Percentiles rank a stretch among this genome's conserved stretches.
Conservation (phyloP, 768 basidiomycete species). For the Exsudoporus frostii region DNA sequence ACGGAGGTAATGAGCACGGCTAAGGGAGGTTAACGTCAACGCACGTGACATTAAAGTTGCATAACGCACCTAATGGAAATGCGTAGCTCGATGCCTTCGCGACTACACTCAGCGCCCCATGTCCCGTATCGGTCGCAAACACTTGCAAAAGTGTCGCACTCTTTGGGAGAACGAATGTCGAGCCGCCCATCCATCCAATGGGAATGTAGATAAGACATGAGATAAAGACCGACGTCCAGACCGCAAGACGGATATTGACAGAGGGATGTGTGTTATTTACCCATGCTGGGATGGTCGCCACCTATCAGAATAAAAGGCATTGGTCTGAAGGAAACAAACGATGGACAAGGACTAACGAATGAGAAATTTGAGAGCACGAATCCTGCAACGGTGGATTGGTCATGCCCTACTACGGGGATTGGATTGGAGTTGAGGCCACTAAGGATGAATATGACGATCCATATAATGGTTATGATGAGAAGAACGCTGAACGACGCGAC, state of each 20-base stretch:
- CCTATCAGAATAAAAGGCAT: constrained; percentile 2
- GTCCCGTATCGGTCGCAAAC: constrained; percentile 6
- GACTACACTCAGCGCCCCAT: background rate
- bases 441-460: constrained; percentile 17
- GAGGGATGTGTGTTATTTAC: constrained; percentile 24
- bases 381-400: constrained; percentile 22
- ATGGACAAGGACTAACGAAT: constrained; percentile 15
- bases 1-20: constrained; percentile 26
- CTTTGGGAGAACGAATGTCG: constrained; percentile 6
- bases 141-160: constrained; percentile 17
- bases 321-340: background rate
- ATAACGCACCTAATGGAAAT: constrained; percentile 19
- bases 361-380: constrained; percentile 25
- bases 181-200: constrained; percentile 23
- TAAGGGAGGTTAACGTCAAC: background rate
- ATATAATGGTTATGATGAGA: constrained; percentile 16
- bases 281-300: constrained; percentile 25
- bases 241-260: constrained; percentile 20
- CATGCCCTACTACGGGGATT: constrained; percentile 14
- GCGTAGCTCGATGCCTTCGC: constrained; percentile 18
- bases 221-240: constrained; percentile 22
- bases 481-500: constrained; percentile 21
- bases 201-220: constrained; percentile 25
- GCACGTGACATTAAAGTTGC: too few species aligned
- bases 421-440: constrained; percentile 8